These are phyloP conservation scores for Chenopodium suecicum DNA, from an alignment of 148 eudicot species.

Conservation along the genomic window DNA sequence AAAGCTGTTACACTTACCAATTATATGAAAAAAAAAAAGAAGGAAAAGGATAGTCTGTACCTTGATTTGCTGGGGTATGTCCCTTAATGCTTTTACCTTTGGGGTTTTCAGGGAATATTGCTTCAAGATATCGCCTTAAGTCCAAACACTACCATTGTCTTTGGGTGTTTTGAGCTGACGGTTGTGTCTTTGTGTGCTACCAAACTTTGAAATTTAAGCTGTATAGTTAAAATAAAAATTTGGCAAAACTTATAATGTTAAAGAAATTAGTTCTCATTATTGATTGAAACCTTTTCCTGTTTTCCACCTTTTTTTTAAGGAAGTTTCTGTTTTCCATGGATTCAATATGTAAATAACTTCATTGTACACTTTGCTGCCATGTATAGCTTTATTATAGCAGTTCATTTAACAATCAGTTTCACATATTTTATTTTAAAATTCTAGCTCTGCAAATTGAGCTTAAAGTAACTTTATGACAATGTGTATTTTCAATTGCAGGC, in stretches of 20 bases:
- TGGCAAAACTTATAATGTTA: background rate
- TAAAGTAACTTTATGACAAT: background rate
- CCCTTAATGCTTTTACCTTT: background rate
- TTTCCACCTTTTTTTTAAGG: no score
- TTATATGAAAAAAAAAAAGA: no score
- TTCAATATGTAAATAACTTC: background rate
- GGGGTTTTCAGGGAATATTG: background rate
- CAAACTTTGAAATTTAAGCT: background rate
- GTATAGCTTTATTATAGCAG: background rate
- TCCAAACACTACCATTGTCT: background rate
- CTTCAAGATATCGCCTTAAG: background rate
- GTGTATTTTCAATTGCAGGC: constrained; percentile 49
- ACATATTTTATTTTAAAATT: background rate
- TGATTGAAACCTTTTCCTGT: background rate
- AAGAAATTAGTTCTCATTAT: background rate
- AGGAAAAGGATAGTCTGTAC: background rate
- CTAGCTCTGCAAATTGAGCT: background rate
- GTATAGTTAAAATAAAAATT: background rate
- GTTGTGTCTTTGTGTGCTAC: background rate
- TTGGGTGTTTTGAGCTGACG: background rate
- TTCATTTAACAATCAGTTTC: background rate
- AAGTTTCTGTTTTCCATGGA: no score
- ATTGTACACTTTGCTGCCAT: background rate
- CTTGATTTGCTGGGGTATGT: background rate
- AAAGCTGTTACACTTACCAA: background rate